Evolutionary conservation across 352 stramenopile genomes (phyloP).

Genomic region (Elongisporangium anandrum): DNA sequence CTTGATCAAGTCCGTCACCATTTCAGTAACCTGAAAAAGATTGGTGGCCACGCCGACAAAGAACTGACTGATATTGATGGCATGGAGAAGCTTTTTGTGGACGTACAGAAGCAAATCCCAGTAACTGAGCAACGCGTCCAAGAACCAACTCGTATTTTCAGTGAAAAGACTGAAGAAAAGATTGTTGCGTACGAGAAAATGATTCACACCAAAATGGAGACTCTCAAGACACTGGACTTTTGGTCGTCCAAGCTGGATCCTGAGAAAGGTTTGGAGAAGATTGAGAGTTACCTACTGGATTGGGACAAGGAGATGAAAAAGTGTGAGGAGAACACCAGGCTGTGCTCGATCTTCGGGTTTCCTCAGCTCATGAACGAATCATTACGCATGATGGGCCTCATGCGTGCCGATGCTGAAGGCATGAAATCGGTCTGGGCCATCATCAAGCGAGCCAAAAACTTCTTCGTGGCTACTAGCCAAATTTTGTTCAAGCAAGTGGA

Average conservation of each 20-base stretch:
- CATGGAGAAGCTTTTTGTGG: slow-evolving; percentile 78
- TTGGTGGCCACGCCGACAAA: slow-evolving; percentile 77
- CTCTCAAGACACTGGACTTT: slow-evolving; percentile 79
- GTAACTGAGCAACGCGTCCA: slow-evolving; percentile 69
- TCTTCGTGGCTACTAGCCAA: slow-evolving; percentile 60
- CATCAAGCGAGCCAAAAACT: slow-evolving; percentile 71
- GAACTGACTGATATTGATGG: slow-evolving; percentile 76
- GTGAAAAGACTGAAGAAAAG: slow-evolving; percentile 91
- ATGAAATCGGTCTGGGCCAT: slow-evolving; percentile 78
- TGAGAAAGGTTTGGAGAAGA: slow-evolving; percentile 80
- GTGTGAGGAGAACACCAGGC: slow-evolving; percentile 88
- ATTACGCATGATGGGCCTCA: slow-evolving; percentile 82
- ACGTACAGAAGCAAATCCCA: slow-evolving; percentile 79
- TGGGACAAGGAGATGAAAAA: slow-evolving; percentile 89
- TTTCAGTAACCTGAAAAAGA: slow-evolving; percentile 79
- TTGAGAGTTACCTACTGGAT: slow-evolving; percentile 74
- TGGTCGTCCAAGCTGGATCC: slow-evolving; percentile 79
- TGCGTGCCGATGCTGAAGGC: slow-evolving; percentile 77
- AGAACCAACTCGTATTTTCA: slow-evolving; percentile 81
- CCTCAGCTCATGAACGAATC: slow-evolving; percentile 92
- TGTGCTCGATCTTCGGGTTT: slow-evolving; percentile 94
- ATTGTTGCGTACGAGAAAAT: slow-evolving; percentile 91
- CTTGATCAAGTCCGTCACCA: slow-evolving; percentile 77
- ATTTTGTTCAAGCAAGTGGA: slow-evolving; percentile 92
- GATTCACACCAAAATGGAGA: slow-evolving; percentile 80